These are phyloP conservation scores for Botrytis elliptica DNA, from an alignment of 2,329 filamentous ascomycete species.

Conservation along the genomic window DNA sequence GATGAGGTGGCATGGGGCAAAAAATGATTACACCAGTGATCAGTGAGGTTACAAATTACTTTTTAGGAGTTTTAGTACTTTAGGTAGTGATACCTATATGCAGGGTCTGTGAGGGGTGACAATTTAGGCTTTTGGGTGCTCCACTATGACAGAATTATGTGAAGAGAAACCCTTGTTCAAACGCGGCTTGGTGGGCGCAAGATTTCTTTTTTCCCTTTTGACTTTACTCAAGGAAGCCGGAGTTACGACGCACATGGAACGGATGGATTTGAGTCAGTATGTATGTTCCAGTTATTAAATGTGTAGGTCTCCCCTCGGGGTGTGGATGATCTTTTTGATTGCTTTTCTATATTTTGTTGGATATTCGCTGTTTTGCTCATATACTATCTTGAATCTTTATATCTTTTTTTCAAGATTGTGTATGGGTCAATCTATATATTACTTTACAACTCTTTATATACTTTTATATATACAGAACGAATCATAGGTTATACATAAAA, in stretches of 20 bases:
- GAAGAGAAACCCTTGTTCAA: slow-evolving; percentile 4
- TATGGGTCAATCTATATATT: background rate
- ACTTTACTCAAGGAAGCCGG: slow-evolving; percentile 4
- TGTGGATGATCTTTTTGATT: background rate
- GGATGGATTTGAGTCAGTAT: slow-evolving; percentile 10
- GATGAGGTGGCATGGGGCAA: slow-evolving; percentile 22
- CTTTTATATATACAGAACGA: background rate
- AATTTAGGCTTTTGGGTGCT: slow-evolving; percentile 8
- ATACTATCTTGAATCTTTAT: background rate
- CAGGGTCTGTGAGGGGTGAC: slow-evolving; percentile 19
- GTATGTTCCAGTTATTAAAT: slow-evolving; percentile 10
- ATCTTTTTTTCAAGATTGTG: background rate
- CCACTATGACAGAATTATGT: slow-evolving; percentile 17
- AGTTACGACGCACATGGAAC: slow-evolving; percentile 8
- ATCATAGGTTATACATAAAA: background rate
- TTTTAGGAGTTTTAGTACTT: background rate
- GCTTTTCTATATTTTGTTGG: background rate
- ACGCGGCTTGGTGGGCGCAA: slow-evolving; percentile 15
- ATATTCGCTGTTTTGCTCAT: background rate
- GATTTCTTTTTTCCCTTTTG: background rate
- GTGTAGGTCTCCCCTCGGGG: background rate
- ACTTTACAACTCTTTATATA: background rate
- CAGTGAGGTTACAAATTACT: slow-evolving; percentile 7
- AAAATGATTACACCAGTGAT: background rate
- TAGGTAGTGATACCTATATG: slow-evolving; percentile 13